A percentile compares a stretch with the other conserved stretches of the same genome.
Conservation (phyloP, 2,329 filamentous ascomycete genomes). For the Neofusicoccum parvum region DNA sequence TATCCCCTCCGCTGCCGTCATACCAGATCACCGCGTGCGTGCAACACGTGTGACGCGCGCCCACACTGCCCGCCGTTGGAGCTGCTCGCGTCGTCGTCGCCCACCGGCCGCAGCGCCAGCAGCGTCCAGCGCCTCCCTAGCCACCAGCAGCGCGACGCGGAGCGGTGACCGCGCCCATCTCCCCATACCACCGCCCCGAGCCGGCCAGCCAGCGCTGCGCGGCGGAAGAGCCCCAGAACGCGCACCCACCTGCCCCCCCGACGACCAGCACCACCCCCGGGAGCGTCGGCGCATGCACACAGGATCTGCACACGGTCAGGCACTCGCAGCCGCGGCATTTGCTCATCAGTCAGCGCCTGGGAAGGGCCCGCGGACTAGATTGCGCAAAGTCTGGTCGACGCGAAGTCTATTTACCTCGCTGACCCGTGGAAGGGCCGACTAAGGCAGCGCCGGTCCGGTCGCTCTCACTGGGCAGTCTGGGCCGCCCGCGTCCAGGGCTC, state of each 20-base stretch:
- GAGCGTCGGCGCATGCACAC: constrained; percentile 13
- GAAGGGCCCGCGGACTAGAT: constrained; percentile 19
- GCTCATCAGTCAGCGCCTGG: constrained; percentile 20
- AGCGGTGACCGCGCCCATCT: constrained; percentile 10
- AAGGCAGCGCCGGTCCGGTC: constrained; percentile 21
- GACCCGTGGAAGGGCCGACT: constrained; percentile 22
- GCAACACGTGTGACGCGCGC: constrained; percentile 21
- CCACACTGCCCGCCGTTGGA: constrained; percentile 21
- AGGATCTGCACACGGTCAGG: constrained; percentile 19
- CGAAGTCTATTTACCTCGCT: constrained; percentile 20
- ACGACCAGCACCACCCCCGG: constrained; percentile 1
- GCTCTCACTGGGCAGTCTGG: constrained; percentile 22
- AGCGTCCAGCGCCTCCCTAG: not conserved
- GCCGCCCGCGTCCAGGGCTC: constrained; percentile 17
- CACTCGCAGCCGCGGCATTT: constrained; percentile 20
- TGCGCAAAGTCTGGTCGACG: constrained; percentile 19
- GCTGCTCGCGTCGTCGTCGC: constrained; percentile 19
- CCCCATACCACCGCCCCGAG: constrained; percentile 24
- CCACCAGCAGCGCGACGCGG: not conserved
- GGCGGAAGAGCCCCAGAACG: constrained; percentile 17
- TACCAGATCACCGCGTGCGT: constrained; percentile 21
- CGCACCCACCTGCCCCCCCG: not conserved
- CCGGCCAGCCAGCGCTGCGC: not conserved
- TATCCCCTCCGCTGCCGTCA: constrained; percentile 18
- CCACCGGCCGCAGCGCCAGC: not conserved